Percentiles rank a stretch among this genome's conserved stretches.
phyloP scores from a whole-genome alignment of 768 basidiomycete genomes.

The Gloeostereum incarnatum region DNA sequence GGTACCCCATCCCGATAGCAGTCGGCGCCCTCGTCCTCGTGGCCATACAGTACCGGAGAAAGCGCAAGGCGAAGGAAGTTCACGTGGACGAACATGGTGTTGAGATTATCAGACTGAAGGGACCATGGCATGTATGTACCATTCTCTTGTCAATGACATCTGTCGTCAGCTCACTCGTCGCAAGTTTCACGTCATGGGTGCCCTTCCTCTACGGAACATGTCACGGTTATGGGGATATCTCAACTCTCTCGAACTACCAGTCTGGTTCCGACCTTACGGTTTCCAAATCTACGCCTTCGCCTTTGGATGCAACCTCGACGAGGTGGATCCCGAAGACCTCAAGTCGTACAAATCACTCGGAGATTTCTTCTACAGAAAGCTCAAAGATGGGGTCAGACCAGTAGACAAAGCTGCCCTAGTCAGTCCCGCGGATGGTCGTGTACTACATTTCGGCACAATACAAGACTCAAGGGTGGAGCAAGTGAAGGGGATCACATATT shows the following conservation, averaged over 20 bases:
- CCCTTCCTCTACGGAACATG: constrained; percentile 87
- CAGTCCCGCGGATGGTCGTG: constrained; percentile 88
- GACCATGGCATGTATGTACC: constrained; percentile 82
- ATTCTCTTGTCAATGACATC: not conserved
- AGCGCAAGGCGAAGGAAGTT: constrained; percentile 50
- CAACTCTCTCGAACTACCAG: constrained; percentile 86
- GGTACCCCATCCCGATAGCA: constrained; percentile 91
- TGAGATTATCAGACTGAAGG: constrained; percentile 72
- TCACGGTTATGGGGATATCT: constrained; percentile 97
- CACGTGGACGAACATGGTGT: constrained; percentile 77
- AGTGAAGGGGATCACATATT: constrained; percentile 97
- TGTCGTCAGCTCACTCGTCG: constrained; percentile 1
- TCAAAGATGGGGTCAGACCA: constrained; percentile 77
- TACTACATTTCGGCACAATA: constrained; percentile 89
- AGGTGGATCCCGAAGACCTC: constrained; percentile 76
- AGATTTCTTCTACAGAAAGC: constrained; percentile 88
- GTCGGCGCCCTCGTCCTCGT: constrained; percentile 86
- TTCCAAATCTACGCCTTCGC: constrained; percentile 75
- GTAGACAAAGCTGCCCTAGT: constrained; percentile 71
- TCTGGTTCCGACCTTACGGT: constrained; percentile 92
- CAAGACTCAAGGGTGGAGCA: constrained; percentile 78
- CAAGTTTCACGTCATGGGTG: constrained; percentile 94
- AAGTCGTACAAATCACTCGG: constrained; percentile 79
- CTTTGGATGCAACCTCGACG: constrained; percentile 94
- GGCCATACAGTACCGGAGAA: constrained; percentile 65